Evolutionary conservation across 176 grass and related monocot genomes (phyloP).

Genomic region (Oryza officinalis): DNA sequence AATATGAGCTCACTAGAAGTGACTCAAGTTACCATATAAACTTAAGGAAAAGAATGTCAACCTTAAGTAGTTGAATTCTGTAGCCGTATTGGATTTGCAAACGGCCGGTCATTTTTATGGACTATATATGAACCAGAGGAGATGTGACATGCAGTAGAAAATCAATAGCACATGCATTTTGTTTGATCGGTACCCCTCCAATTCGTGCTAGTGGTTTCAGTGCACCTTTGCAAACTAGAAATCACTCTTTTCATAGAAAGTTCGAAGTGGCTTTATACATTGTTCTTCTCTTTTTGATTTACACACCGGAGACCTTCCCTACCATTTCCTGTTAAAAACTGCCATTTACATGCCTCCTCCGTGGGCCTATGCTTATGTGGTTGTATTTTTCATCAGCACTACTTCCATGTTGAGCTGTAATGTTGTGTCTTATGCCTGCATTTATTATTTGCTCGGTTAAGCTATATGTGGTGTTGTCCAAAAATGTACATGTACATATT

Average conservation of each 20-base stretch:
- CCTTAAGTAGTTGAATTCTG: background rate
- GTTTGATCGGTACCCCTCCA: background rate
- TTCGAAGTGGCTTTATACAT: background rate
- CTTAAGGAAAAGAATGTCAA: background rate
- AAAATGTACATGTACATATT: background rate
- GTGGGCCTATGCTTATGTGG: background rate
- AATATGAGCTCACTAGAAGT: background rate
- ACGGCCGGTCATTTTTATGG: slow-evolving; percentile 6
- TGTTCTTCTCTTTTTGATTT: background rate
- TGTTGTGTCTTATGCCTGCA: slow-evolving; percentile 3
- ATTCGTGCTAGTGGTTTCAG: background rate
- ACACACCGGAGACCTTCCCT: background rate
- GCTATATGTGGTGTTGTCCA: background rate
- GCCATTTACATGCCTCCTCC: background rate
- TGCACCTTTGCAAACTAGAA: background rate
- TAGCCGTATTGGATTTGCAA: background rate
- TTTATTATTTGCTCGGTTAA: slow-evolving; percentile 5
- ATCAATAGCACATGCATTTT: background rate
- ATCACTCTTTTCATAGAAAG: slow-evolving; percentile 7
- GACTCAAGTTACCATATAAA: background rate
- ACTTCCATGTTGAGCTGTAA: background rate
- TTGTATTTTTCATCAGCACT: background rate
- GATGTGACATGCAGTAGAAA: slow-evolving; percentile 13
- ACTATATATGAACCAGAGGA: background rate
- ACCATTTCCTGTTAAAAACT: background rate